Base-by-base conservation (phyloP, 257 asterid genomes). In the Solanum medicagineum region DNA sequence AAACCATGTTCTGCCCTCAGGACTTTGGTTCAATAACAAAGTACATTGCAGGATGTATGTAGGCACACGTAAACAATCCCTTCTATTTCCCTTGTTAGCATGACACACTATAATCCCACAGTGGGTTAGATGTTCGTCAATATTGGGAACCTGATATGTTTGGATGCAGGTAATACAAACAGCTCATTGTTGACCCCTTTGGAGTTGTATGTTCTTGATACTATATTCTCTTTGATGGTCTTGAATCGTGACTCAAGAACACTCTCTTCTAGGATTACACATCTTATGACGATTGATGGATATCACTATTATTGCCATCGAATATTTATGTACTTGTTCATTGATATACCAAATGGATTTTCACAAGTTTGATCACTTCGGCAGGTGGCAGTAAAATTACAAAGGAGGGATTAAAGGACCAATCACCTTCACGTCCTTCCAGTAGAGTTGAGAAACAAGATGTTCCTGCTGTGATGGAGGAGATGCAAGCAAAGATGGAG, bases 401-500 rank as follows among this genome's bases (percentile, higher is more conserved):
- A 81, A 90, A 87, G 85, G 91, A 89, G 53, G 90, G 88, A 51
- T 51, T 86, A 53, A 88, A 88, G 90, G 91, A 86, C 4, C 84
- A 66, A 36, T 79, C 85, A 20, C 62, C 86, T 51, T 89, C 92
- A 10, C 80, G 10, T 69, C 85, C 66, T 47, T 73, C 57, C 40
- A 73, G 17, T n/a, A 85, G 88, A 47, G 66, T 75, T 66, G 85
- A 87, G 85, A 87, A 88, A 56, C 89, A 89, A 51, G 88, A 87
- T 84, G 83, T 80, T 56, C 70, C 79, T 54, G 55, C 89, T 44
- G 83, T 85, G 85, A 87, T 86, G 90, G 94, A 91, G 85, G 94
- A 90, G 89, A 89, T 90, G 91, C 94, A 88, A 85, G 95, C 93
- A 19, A 91, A 87, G 81, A 90, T 90, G 91, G 93, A 88, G 89